Evolutionary conservation across 2,329 filamentous ascomycete genomes (phyloP), one percentile per base, ranked within the genome.

Genomic region (Myriosclerotinia scirpicola): DNA sequence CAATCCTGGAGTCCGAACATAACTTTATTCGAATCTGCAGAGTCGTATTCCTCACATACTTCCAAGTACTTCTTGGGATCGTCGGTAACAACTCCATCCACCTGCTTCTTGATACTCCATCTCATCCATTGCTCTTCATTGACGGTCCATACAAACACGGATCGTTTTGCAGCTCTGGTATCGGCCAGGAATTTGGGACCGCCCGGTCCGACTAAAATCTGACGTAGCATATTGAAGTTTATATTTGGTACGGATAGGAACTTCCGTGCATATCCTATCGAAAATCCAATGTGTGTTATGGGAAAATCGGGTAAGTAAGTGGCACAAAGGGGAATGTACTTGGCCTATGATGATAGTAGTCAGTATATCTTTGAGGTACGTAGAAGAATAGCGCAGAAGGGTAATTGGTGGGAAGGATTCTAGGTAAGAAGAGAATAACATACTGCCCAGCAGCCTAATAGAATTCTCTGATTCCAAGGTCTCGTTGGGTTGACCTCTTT

Each of bases 81-180:
- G 75, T 97, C 93, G 0, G 93, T 96, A 64, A 97, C 88, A 5
- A 97, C 89, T 0, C 91, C 93, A 72, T 96, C 91, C 1, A 96
- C 80, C 36, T 72, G 73, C 53, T 84, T 79, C 38, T 82, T 78
- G 44, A 96, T 86, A 70, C 87, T 84, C 92, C 92, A 97, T 72
- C 87, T 84, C 93, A 98, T 97, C 78, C 87, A 85, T 60, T 83
- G 81, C 69, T 86, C 84, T 17, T 90, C 84, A 76, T 98, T 97
- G 61, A 97, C 90, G 0, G 93, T 97, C 94, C 94, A 98, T 0
- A 87, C 84, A 73, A 90, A 88, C 5, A 97, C 80, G 5, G 84
- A 83, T 30, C 90, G 83, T 20, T 82, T 79, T 1, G 81, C 79
- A 58, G 79, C 76, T 68, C 83, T 83, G 36, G 86, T 85, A 65